These are phyloP conservation scores for Chaetothyriales sp. DNA, from an alignment of 2,329 filamentous ascomycete genomes.

Conservation along the genomic window DNA sequence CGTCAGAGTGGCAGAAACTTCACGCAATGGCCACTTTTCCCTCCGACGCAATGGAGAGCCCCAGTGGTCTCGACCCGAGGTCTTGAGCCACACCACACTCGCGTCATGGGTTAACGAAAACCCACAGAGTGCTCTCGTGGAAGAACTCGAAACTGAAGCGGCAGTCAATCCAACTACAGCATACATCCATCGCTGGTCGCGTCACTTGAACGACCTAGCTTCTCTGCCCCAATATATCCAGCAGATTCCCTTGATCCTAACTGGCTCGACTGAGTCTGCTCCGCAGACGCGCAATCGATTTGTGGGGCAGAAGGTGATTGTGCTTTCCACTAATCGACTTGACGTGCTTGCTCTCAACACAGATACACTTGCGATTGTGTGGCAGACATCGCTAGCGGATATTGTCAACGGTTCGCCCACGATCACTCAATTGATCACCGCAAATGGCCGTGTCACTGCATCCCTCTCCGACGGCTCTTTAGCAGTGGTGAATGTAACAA, in stretches of 20 bases:
- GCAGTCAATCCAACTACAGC: conserved; percentile 66
- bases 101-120: conserved; percentile 70
- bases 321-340: conserved; percentile 67
- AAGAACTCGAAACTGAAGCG: conserved; percentile 72
- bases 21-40: conserved; percentile 59
- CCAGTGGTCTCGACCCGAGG: conserved; percentile 71
- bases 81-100: conserved; percentile 63
- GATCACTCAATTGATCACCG: conserved; percentile 45
- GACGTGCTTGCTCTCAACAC: conserved; percentile 69
- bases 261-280: conserved; percentile 6
- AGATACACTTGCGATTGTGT: conserved; percentile 60
- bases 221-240: conserved; percentile 62
- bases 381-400: conserved; percentile 45
- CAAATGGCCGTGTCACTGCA: conserved; percentile 47
- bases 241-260: conserved; percentile 52
- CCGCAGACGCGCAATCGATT: conserved; percentile 50
- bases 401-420: conserved; percentile 33
- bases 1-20: conserved; percentile 59
- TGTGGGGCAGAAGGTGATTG: conserved; percentile 73
- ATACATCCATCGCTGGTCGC: conserved; percentile 75
- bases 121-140: conserved; percentile 58
- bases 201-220: conserved; percentile 66
- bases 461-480: conserved; percentile 49
- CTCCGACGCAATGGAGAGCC: conserved; percentile 69
- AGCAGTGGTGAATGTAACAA: conserved; percentile 36